These are phyloP conservation scores for Diospyros kaki DNA, from an alignment of 148 eudicot species.

Conservation along the genomic window DNA sequence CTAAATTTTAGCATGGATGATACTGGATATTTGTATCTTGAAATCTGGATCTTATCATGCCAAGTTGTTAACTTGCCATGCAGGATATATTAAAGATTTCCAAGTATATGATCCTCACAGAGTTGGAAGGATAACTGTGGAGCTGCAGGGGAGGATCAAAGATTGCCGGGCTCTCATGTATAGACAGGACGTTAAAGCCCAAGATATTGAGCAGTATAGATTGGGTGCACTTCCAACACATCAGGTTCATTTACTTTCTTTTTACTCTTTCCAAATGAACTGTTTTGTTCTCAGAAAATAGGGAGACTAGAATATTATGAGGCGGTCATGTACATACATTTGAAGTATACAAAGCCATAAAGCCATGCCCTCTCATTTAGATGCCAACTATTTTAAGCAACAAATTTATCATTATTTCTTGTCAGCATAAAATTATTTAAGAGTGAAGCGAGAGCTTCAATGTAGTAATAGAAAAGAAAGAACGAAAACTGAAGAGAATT, in stretches of 20 bases:
- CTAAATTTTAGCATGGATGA: not conserved
- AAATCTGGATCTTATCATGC: not conserved
- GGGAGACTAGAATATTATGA: not conserved
- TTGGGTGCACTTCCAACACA: constrained; percentile 65
- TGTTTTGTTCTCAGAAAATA: not conserved
- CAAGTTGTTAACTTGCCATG: constrained; percentile 8
- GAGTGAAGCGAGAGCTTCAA: no score
- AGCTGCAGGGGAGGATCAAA: constrained; percentile 76
- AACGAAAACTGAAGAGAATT: no score
- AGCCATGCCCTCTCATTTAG: not conserved
- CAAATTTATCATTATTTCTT: not conserved
- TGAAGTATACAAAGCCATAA: not conserved
- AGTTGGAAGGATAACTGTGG: constrained; percentile 73
- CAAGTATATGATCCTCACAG: constrained; percentile 70
- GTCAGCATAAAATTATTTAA: not conserved
- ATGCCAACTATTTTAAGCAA: not conserved
- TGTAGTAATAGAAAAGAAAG: no score
- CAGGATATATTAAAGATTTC: constrained; percentile 88
- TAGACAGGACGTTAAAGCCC: constrained; percentile 85
- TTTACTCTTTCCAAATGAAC: not conserved
- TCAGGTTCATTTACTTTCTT: constrained; percentile 39
- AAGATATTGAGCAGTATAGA: constrained; percentile 61
- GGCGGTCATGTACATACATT: not conserved
- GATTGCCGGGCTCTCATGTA: constrained; percentile 82
- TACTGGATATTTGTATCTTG: not conserved